Evolutionary conservation across 345 rosid species (phyloP), one percentile per base, ranked within the genome.

Genomic region (Chamaenerion angustifolium): DNA sequence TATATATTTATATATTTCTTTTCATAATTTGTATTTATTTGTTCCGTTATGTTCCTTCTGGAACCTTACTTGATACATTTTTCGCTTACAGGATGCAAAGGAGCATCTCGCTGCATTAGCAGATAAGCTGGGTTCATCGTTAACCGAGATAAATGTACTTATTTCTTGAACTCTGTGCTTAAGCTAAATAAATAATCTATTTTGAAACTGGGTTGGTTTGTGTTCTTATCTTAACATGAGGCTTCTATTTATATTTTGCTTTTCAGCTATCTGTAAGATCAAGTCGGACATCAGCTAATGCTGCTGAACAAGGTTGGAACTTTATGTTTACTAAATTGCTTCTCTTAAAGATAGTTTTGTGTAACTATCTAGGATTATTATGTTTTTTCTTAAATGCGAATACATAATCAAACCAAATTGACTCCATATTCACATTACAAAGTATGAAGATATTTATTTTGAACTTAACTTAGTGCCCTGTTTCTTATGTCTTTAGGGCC

Each of bases 51-150:
- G 37, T 31, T 8, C 37, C 37, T 31, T 31, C 10, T 31, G 6
- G 37, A 23, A 25, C n/a, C 12, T 44, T 35, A 16, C 51, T 45
- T 25, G 16, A 21, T 15, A 42, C 42, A 27, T 37, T 48, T 42
- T 12, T 25, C 44, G 37, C 45, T 60, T 72, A 45, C 83, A 92
- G 98, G 98, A 92, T 64, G 96, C 95, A 48, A 92, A 87, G 74
- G 95, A 84, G 77, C 95, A 87, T 73, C 90, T 92, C 56, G 81
- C 80, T 47, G 96, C 98, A 6, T 58, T 92, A 68, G 98, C 88
- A 43, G 90, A 87, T 80, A 76, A 84, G 77, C 79, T 92, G 73
- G 96, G 95, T 59, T 57, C 80, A n/a, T 82, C 96, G 45, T 74
- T 92, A 65, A 76, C 89, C 12, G 96, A 78, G 65, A 92, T 87